Conservation (phyloP, 2,329 filamentous ascomycete species). For the Fusarium sp. region DNA sequence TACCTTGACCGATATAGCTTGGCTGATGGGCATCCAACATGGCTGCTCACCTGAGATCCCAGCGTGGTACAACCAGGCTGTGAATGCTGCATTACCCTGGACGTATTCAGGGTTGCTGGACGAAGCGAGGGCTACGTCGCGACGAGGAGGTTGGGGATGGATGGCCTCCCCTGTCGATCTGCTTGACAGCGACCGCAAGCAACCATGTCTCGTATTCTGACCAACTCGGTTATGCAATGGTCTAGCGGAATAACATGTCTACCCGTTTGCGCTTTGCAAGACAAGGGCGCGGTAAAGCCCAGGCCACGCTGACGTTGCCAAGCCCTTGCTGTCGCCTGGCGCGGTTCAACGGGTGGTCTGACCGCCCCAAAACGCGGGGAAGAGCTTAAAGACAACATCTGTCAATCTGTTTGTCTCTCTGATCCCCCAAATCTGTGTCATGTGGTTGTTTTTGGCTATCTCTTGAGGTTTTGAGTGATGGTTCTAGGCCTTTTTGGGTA, state of each 20-base stretch:
- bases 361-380: background rate
- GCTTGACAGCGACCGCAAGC: background rate
- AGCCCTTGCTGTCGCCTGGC: background rate
- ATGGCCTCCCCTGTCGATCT: constrained; percentile 2
- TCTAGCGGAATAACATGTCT: background rate
- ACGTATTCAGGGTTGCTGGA: background rate
- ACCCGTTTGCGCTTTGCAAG: background rate
- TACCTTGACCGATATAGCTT: background rate
- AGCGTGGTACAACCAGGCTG: background rate
- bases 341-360: background rate
- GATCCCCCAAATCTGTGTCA: background rate
- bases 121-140: background rate
- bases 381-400: background rate
- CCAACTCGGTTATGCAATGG: background rate
- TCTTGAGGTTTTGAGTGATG: background rate
- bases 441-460: background rate
- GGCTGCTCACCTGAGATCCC: background rate
- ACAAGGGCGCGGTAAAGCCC: background rate
- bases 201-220: background rate
- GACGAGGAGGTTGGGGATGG: background rate
- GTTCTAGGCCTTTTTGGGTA: background rate
- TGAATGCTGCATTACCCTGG: background rate
- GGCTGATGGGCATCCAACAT: background rate
- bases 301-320: background rate
- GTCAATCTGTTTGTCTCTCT: background rate